Evolutionary conservation across 1,284 basidiomycete species (phyloP).

Genomic region (Ustilago nuda): DNA sequence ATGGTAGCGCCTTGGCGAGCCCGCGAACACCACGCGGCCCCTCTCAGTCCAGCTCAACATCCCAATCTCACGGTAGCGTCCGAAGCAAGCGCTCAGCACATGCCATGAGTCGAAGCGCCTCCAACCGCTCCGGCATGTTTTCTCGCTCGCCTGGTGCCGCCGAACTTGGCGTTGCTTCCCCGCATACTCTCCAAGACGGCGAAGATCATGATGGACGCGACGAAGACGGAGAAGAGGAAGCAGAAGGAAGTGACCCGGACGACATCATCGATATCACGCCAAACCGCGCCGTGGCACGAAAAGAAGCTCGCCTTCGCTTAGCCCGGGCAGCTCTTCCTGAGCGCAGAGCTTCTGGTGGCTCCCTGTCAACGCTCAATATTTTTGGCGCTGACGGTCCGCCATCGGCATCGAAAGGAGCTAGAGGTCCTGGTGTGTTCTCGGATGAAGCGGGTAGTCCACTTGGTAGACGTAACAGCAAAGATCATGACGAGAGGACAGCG

Average conservation of each 20-base stretch:
- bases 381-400: conserved; percentile 28
- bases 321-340: conserved; percentile 50
- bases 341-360: conserved; percentile 36
- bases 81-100: conserved; percentile 25
- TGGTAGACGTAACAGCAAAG: conserved; percentile 10
- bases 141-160: conserved; percentile 33
- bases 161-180: conserved; percentile 20
- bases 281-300: conserved; percentile 42
- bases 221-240: conserved; percentile 32
- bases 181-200: conserved; percentile 15
- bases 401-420: background rate
- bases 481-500: conserved; percentile 6
- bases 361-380: conserved; percentile 37
- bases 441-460: conserved; percentile 44
- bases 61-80: conserved; percentile 15
- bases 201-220: conserved; percentile 20
- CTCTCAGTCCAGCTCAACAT: background rate
- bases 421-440: conserved; percentile 24
- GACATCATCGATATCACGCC: conserved; percentile 58
- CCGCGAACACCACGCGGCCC: conserved; percentile 30
- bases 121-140: conserved; percentile 33
- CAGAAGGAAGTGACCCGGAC: conserved; percentile 46
- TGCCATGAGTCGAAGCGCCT: conserved; percentile 34
- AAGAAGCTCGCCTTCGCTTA: conserved; percentile 48
- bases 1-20: conserved; percentile 26